phyloP scores from a whole-genome alignment of 345 rosid genomes.

The Triadica sebifera region DNA sequence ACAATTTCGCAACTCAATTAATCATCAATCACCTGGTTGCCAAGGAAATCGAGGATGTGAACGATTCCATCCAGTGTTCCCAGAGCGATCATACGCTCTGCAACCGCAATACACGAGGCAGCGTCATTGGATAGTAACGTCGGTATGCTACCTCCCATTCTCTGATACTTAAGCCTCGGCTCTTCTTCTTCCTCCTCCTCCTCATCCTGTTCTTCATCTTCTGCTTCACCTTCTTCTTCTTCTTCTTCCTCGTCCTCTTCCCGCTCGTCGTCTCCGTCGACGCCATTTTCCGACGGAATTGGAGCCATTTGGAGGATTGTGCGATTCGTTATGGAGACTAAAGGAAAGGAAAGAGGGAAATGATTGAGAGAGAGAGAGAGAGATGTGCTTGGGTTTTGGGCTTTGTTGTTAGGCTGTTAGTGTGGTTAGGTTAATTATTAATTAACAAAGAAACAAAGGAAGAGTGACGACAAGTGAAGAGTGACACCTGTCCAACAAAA shows the following conservation, averaged over 20 bases:
- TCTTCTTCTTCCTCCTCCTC: conserved; percentile 81
- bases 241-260: conserved; percentile 47
- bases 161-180: conserved; percentile 93
- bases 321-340: not conserved
- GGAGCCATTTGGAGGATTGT: conserved; percentile 55
- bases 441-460: conserved; percentile 32
- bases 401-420: not conserved
- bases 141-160: conserved; percentile 96
- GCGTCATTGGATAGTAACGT: conserved; percentile 77
- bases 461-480: conserved; percentile 13
- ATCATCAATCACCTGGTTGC: conserved; percentile 62
- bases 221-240: conserved; percentile 18
- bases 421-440: conserved; percentile 17
- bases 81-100: conserved; percentile 96
- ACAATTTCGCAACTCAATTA: not conserved
- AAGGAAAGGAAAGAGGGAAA: not conserved
- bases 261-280: conserved; percentile 81
- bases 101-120: conserved; percentile 89
- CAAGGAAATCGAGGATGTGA: conserved; percentile 93
- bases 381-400: conserved; percentile 16
- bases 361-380: conserved; percentile 2
- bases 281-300: conserved; percentile 87
- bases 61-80: conserved; percentile 87
- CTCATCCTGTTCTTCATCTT: conserved; percentile 35
- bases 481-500: not conserved